Conservation (phyloP, 257 asterid species). For the Linderniella brevidens region DNA sequence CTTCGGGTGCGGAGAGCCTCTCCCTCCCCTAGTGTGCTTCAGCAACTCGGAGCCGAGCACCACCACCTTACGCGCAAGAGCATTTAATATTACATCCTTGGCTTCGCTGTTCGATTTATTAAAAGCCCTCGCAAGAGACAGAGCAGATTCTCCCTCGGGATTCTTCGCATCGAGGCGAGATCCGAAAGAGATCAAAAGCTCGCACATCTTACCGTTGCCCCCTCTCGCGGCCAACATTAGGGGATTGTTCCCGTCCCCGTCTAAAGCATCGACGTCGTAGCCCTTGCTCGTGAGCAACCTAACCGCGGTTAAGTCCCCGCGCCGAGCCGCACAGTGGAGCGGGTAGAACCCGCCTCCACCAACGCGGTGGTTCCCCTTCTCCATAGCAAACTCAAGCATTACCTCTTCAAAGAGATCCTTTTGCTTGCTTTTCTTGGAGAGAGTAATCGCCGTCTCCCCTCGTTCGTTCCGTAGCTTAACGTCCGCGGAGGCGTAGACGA, state of each 20-base stretch:
- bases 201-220: slow-evolving; percentile 29
- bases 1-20: slow-evolving; percentile 60
- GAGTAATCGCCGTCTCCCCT: slow-evolving; percentile 47
- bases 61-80: slow-evolving; percentile 45
- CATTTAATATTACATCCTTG: slow-evolving; percentile 33
- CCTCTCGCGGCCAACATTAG: slow-evolving; percentile 52
- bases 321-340: slow-evolving; percentile 60
- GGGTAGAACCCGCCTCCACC: slow-evolving; percentile 46
- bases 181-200: slow-evolving; percentile 29
- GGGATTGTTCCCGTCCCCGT: slow-evolving; percentile 38
- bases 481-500: slow-evolving; percentile 65
- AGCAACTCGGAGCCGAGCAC: slow-evolving; percentile 25
- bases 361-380: slow-evolving; percentile 38
- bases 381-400: slow-evolving; percentile 67
- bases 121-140: slow-evolving; percentile 44
- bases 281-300: slow-evolving; percentile 31
- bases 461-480: slow-evolving; percentile 43
- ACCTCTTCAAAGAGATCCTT: slow-evolving; percentile 54
- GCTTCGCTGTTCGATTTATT: slow-evolving; percentile 32
- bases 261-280: slow-evolving; percentile 28
- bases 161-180: slow-evolving; percentile 24
- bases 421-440: slow-evolving; percentile 30
- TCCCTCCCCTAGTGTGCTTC: slow-evolving; percentile 74
- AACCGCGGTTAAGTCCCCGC: slow-evolving; percentile 52
- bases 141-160: slow-evolving; percentile 37